Evolutionary conservation across 2,329 filamentous ascomycete species (phyloP).

Genomic region (Penicillium sp.): DNA sequence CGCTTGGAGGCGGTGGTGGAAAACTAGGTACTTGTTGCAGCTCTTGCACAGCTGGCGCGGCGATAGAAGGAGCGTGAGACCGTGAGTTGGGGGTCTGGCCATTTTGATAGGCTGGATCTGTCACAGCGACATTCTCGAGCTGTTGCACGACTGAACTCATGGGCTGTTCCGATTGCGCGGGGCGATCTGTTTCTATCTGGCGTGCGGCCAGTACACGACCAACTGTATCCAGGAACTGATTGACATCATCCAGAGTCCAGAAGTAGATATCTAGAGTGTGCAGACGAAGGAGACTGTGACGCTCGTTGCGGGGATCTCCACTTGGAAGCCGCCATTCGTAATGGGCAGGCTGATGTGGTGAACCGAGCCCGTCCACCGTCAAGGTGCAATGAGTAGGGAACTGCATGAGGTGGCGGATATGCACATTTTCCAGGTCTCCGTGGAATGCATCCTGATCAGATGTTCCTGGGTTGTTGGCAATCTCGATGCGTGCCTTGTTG

Average conservation of each 20-base stretch:
- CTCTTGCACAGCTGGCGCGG: conserved; percentile 23
- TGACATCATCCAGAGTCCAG: conserved; percentile 64
- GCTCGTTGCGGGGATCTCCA: conserved; percentile 57
- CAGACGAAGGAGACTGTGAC: conserved; percentile 56
- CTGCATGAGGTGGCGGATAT: conserved; percentile 60
- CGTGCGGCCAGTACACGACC: conserved; percentile 38
- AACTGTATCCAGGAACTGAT: conserved; percentile 55
- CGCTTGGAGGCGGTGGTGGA: conserved; percentile 32
- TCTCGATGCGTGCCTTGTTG: conserved; percentile 61
- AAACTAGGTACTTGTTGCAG: conserved; percentile 27
- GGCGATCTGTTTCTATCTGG: conserved; percentile 56
- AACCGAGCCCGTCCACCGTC: conserved; percentile 53
- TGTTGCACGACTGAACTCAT: conserved; percentile 67
- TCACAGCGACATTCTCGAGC: conserved; percentile 65
- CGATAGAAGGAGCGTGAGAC: conserved; percentile 28
- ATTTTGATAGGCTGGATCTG: conserved; percentile 54
- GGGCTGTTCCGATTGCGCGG: conserved; percentile 39
- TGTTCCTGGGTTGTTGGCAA: conserved; percentile 67
- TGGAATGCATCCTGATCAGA: conserved; percentile 68
- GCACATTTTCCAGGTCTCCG: conserved; percentile 58
- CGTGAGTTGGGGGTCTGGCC: conserved; percentile 47
- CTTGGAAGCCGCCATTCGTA: conserved; percentile 63
- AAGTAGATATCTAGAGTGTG: conserved; percentile 68
- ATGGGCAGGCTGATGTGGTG: conserved; percentile 32
- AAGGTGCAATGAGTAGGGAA: conserved; percentile 65